These are phyloP conservation scores for Populus ilicifolia DNA, from an alignment of 345 rosid genomes.

Conservation along the genomic window DNA sequence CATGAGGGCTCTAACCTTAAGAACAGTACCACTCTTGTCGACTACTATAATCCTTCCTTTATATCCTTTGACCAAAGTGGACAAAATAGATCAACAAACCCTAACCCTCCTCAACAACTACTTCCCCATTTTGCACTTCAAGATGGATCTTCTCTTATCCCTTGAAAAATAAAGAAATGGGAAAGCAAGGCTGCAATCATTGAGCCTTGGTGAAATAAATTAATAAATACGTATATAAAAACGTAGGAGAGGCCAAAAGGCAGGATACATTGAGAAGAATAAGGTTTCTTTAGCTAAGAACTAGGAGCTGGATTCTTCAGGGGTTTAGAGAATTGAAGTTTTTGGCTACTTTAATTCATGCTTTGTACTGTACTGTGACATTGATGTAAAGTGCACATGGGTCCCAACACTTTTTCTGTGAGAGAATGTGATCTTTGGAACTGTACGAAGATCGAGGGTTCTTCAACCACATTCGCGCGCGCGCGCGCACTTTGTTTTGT, in stretches of 20 bases:
- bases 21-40: slow-evolving; percentile 30
- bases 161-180: slow-evolving; percentile 26
- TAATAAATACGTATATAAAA: neutral
- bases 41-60: slow-evolving; percentile 53
- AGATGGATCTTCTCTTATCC: slow-evolving; percentile 57
- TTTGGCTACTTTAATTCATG: neutral
- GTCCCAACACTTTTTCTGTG: neutral
- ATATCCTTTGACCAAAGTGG: slow-evolving; percentile 66
- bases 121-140: slow-evolving; percentile 60
- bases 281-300: slow-evolving; percentile 5
- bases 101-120: slow-evolving; percentile 39
- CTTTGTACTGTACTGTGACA: slow-evolving; percentile 21
- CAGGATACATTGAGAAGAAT: slow-evolving; percentile 11
- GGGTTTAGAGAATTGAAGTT: slow-evolving; percentile 5
- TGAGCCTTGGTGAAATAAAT: slow-evolving; percentile 3
- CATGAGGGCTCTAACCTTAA: slow-evolving; percentile 30
- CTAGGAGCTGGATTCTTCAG: slow-evolving; percentile 10
- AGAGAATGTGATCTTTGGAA: slow-evolving; percentile 23
- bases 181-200: neutral
- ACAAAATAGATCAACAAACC: slow-evolving; percentile 34
- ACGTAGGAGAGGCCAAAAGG: slow-evolving; percentile 4
- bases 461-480: neutral
- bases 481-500: neutral
- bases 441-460: slow-evolving; percentile 25
- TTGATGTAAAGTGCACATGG: slow-evolving; percentile 17